Conservation (phyloP, 2,329 filamentous ascomycete genomes). For the Ophiocordyceps sinensis region DNA sequence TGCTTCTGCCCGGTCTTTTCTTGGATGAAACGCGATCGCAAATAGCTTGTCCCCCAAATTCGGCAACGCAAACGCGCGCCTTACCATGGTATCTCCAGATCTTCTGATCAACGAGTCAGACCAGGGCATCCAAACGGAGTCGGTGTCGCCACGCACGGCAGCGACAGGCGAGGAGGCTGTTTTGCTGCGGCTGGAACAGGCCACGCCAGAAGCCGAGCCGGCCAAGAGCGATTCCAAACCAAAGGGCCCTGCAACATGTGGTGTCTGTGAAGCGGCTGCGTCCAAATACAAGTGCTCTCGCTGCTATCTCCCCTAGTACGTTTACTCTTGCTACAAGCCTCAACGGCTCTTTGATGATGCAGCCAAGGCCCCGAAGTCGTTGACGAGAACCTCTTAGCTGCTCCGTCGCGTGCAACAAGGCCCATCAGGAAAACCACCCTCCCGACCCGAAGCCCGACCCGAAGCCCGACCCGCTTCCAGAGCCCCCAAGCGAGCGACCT, state of each 20-base stretch:
- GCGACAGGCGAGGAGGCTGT: too few species aligned
- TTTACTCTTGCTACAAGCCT: background rate
- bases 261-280: conserved; percentile 34
- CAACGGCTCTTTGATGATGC: background rate
- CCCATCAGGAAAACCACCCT: conserved; percentile 35
- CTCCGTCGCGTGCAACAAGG: conserved; percentile 41
- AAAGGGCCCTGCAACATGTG: conserved; percentile 22
- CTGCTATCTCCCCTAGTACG: conserved; percentile 45
- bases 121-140: background rate
- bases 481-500: conserved; percentile 3
- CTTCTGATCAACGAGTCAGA: background rate
- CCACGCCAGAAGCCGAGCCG: background rate
- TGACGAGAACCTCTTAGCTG: conserved; percentile 26
- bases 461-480: conserved; percentile 12
- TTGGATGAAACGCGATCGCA: too few species aligned
- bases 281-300: conserved; percentile 50
- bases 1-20: too few species aligned
- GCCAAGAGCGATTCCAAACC: background rate
- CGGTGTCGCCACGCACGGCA: background rate
- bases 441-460: conserved; percentile 24
- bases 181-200: background rate
- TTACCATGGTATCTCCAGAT: background rate
- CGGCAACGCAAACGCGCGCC: too few species aligned
- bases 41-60: too few species aligned
- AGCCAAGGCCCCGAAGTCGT: background rate